A percentile compares a stretch with the other conserved stretches of the same genome.
phyloP scores from a whole-genome alignment of 257 asterid genomes.

The Solanum clarkiae region DNA sequence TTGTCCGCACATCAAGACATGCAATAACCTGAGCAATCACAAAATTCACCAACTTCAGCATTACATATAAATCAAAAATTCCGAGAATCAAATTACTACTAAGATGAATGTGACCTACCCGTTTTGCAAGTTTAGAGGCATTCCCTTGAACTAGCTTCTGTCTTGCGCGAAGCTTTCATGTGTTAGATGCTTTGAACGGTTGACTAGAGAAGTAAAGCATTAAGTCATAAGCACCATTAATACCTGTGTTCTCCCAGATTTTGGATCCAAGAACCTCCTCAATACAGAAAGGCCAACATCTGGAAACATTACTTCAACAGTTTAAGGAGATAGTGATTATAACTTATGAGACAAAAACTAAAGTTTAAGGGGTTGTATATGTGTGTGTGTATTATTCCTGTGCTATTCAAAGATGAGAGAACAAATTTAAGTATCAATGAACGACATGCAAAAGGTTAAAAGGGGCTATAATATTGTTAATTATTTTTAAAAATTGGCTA shows the following conservation, averaged over 20 bases:
- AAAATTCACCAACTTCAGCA: neutral
- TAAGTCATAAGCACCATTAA: neutral
- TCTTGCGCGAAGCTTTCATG: constrained; percentile 39
- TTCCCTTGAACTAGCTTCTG: constrained; percentile 61
- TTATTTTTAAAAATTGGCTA: neutral
- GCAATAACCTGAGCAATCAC: constrained; percentile 73
- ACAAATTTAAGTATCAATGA: neutral
- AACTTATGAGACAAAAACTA: neutral
- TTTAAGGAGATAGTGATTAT: neutral
- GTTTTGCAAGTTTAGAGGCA: constrained; percentile 83
- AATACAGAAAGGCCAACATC: constrained; percentile 87
- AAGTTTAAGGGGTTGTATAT: neutral
- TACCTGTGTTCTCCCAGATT: constrained; percentile 51
- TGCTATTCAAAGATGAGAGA: neutral
- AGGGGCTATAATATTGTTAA: neutral
- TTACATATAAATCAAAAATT: neutral
- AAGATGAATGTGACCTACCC: constrained; percentile 42
- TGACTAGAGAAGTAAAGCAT: constrained; percentile 1
- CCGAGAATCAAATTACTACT: neutral
- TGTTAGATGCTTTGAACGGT: constrained; percentile 20
- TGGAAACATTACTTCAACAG: constrained; percentile 15
- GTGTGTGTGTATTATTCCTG: neutral
- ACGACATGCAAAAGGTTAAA: neutral
- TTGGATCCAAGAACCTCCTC: constrained; percentile 66
- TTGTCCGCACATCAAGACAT: constrained; percentile 95